A percentile compares a stretch with the other conserved stretches of the same genome.
phyloP scores from a whole-genome alignment of 2,329 filamentous ascomycete genomes.

The Remersonia thermophila region DNA sequence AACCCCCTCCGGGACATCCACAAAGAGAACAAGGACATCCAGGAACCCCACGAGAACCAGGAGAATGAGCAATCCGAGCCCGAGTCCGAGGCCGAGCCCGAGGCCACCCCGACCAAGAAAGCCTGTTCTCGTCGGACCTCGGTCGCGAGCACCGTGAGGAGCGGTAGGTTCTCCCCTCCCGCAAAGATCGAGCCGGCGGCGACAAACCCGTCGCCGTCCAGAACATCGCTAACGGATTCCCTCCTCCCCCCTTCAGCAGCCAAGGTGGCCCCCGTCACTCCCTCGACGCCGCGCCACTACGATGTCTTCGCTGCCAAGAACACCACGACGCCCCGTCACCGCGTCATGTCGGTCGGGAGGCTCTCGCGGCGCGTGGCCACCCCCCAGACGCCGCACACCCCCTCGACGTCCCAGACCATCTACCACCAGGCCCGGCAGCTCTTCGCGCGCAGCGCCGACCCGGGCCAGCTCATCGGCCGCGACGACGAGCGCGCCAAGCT shows the following conservation, averaged over 20 bases:
- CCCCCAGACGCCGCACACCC: slow-evolving; percentile 61
- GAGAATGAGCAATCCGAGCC: slow-evolving; percentile 28
- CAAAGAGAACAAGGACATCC: no score
- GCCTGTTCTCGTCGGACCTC: slow-evolving; percentile 8
- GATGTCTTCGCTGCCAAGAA: slow-evolving; percentile 57
- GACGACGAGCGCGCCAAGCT: slow-evolving; percentile 58
- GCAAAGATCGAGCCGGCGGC: no score
- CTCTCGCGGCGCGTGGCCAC: slow-evolving; percentile 63
- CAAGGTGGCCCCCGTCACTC: slow-evolving; percentile 43
- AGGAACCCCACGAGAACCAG: slow-evolving; percentile 25
- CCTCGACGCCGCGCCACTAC: slow-evolving; percentile 64
- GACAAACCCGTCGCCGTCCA: not conserved
- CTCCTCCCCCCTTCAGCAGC: not conserved
- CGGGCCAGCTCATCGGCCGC: slow-evolving; percentile 64
- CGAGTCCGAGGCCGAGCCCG: slow-evolving; percentile 12
- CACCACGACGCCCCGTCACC: slow-evolving; percentile 71
- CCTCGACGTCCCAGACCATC: slow-evolving; percentile 57
- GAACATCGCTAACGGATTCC: not conserved
- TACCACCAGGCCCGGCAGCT: slow-evolving; percentile 81
- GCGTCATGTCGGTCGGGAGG: slow-evolving; percentile 64
- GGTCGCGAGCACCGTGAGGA: slow-evolving; percentile 12
- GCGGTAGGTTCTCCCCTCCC: no score
- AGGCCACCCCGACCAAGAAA: slow-evolving; percentile 13
- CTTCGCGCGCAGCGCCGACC: slow-evolving; percentile 68
- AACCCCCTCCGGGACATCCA: no score